Percentiles rank a stretch among this genome's conserved stretches.
Evolutionary conservation across 495 filamentous ascomycete species (phyloP).

Genomic region (Mycothermus thermophilus): DNA sequence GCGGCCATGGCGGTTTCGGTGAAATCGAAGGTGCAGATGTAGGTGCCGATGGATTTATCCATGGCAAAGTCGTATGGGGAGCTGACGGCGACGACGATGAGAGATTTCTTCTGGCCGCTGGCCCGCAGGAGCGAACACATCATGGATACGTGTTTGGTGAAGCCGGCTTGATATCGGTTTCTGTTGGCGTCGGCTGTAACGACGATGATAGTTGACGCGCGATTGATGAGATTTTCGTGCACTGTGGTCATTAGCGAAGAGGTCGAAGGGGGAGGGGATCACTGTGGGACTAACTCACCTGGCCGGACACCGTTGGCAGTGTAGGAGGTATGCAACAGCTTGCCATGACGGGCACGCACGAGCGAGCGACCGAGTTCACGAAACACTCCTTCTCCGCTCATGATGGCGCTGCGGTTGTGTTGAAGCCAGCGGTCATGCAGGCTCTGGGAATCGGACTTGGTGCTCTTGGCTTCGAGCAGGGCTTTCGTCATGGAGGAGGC

Average conservation of each 20-base stretch:
- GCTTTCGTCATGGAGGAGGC: conserved; percentile 57
- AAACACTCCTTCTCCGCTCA: conserved; percentile 81
- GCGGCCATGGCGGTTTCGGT: conserved; percentile 79
- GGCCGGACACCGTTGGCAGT: conserved; percentile 80
- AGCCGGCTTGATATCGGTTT: conserved; percentile 80
- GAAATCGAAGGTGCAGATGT: conserved; percentile 88
- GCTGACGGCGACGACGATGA: conserved; percentile 79
- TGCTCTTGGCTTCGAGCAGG: conserved; percentile 32
- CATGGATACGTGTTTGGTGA: conserved; percentile 88
- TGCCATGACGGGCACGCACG: conserved; percentile 64
- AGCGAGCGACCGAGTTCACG: conserved; percentile 68
- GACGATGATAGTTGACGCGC: conserved; percentile 72
- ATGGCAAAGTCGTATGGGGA: conserved; percentile 93
- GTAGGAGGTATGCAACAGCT: conserved; percentile 80
- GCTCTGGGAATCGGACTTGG: conserved; percentile 30
- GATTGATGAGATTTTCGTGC: conserved; percentile 77
- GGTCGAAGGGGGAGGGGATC: background rate
- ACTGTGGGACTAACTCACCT: conserved; percentile 19
- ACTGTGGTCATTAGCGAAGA: conserved; percentile 27
- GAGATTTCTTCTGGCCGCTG: conserved; percentile 48
- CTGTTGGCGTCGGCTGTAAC: conserved; percentile 82
- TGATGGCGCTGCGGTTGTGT: conserved; percentile 52
- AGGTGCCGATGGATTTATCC: conserved; percentile 73
- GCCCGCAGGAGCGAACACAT: conserved; percentile 54
- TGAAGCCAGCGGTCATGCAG: conserved; percentile 40